phyloP scores from a whole-genome alignment of 2,329 filamentous ascomycete genomes.

The Cladosporium sp. region DNA sequence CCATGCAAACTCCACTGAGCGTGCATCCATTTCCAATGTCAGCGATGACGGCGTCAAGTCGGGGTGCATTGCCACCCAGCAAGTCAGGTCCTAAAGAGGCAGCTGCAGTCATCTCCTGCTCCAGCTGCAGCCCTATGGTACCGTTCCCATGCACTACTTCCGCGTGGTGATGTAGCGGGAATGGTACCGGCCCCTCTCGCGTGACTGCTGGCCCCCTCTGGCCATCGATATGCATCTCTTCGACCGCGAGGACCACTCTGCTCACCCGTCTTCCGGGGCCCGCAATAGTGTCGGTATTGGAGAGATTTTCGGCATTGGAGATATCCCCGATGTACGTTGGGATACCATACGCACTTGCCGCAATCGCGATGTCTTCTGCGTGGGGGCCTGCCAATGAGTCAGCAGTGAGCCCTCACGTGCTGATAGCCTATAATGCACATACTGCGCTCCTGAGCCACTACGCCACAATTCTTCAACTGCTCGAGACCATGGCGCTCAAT shows the following conservation, averaged over 20 bases:
- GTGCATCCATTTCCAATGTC: constrained; percentile 88
- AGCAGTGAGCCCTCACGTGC: neutral
- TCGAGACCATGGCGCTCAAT: constrained; percentile 3
- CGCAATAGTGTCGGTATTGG: neutral
- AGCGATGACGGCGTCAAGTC: constrained; percentile 62
- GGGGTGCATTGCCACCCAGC: constrained; percentile 15
- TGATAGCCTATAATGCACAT: neutral
- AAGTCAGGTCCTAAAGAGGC: neutral
- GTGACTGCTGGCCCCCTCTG: neutral
- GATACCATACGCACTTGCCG: constrained; percentile 23
- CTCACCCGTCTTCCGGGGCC: neutral
- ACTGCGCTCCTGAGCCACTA: constrained; percentile 1
- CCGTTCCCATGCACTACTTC: constrained; percentile 92
- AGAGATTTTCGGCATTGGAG: neutral
- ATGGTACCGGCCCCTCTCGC: constrained; percentile 55
- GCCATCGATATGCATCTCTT: constrained; percentile 7
- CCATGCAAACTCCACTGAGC: constrained; percentile 78
- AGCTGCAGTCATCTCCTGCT: constrained; percentile 61
- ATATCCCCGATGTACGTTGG: neutral
- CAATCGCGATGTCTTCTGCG: constrained; percentile 32
- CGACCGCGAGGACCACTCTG: neutral
- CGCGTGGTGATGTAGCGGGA: constrained; percentile 90
- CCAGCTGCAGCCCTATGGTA: constrained; percentile 79
- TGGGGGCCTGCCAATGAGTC: constrained; percentile 18
- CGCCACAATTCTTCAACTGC: neutral